phyloP scores from a whole-genome alignment of 192 early-diverging fungal species.

The Coemansia sp. region DNA sequence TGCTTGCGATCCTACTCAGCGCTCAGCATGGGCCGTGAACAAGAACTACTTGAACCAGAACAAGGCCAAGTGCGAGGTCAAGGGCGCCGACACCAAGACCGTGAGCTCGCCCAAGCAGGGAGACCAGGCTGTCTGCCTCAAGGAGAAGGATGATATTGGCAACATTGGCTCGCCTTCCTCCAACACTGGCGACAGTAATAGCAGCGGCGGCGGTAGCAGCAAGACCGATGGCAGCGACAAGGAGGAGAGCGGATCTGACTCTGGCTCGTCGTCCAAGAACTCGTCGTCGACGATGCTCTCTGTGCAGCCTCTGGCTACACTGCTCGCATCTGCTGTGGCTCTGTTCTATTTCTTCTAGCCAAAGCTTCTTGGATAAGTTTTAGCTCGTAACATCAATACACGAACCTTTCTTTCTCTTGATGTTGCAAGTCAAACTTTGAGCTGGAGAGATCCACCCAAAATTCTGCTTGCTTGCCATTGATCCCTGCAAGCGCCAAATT shows the following conservation, averaged over 20 bases:
- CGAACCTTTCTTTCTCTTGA: background rate
- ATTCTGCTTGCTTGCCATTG: too few species aligned
- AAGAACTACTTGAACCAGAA: conserved; percentile 46
- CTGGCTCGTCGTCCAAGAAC: background rate
- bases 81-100: conserved; percentile 33
- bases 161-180: conserved; percentile 18
- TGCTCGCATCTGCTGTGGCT: conserved; percentile 8
- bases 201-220: background rate
- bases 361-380: background rate
- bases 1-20: conserved; percentile 41
- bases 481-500: too few species aligned
- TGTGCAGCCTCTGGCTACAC: conserved; percentile 7
- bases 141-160: conserved; percentile 41
- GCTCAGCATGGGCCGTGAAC: conserved; percentile 47
- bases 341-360: conserved; percentile 12
- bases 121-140: conserved; percentile 25
- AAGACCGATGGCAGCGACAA: background rate
- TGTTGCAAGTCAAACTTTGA: too few species aligned
- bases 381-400: background rate
- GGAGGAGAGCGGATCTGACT: background rate
- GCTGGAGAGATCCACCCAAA: too few species aligned
- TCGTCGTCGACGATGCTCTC: background rate
- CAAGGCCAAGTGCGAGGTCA: conserved; percentile 36
- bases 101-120: conserved; percentile 38
- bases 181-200: conserved; percentile 9